These are phyloP conservation scores for Penicillium sp. DNA, from an alignment of 2,329 filamentous ascomycete species.

Conservation along the genomic window DNA sequence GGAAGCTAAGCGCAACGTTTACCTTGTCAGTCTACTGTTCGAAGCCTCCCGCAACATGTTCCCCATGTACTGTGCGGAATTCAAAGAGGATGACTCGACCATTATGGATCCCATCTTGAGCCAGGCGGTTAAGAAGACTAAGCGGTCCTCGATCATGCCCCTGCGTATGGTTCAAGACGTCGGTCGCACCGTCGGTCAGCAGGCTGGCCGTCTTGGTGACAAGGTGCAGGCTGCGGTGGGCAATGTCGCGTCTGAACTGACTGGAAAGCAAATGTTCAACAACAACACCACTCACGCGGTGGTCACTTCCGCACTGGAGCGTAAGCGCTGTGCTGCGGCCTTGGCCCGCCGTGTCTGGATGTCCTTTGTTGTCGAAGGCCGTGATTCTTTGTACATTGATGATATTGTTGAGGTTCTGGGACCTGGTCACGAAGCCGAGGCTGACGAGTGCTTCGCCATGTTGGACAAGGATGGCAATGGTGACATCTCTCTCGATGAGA, in stretches of 20 bases:
- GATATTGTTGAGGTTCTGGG: conserved; percentile 90
- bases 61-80: conserved; percentile 88
- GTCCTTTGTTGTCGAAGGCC: conserved; percentile 92
- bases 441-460: conserved; percentile 78
- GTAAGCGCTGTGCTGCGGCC: conserved; percentile 80
- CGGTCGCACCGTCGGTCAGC: conserved; percentile 64
- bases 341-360: conserved; percentile 94
- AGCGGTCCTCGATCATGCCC: conserved; percentile 68
- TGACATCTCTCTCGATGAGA: conserved; percentile 92
- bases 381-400: conserved; percentile 73
- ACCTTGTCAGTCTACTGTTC: conserved; percentile 79
- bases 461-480: conserved; percentile 89
- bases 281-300: conserved; percentile 86
- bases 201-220: conserved; percentile 80
- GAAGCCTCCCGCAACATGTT: conserved; percentile 87
- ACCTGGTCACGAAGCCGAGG: conserved; percentile 68
- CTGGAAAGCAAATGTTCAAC: conserved; percentile 93
- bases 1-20: conserved; percentile 83
- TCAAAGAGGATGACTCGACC: conserved; percentile 85
- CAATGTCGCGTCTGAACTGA: conserved; percentile 90
- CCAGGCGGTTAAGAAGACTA: conserved; percentile 57
- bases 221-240: conserved; percentile 93
- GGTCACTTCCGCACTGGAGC: conserved; percentile 85
- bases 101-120: conserved; percentile 81
- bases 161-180: conserved; percentile 66